Percentiles rank a stretch among this genome's conserved stretches.
Evolutionary conservation across 1,284 basidiomycete genomes (phyloP).

Genomic region (Cutaneotrichosporon sp.): DNA sequence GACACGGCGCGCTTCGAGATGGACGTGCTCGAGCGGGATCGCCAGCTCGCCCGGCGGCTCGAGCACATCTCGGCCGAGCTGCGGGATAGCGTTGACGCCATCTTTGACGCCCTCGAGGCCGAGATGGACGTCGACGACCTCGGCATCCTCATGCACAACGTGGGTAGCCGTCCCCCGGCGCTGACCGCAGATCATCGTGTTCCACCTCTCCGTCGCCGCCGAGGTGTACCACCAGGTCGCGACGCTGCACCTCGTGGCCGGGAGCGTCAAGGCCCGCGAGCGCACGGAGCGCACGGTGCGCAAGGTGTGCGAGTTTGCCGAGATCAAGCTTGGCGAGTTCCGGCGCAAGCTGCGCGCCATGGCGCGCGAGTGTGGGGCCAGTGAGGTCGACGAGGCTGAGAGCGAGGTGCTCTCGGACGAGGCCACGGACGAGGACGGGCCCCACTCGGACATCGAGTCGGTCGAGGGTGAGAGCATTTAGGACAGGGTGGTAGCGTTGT

Average conservation of each 20-base stretch:
- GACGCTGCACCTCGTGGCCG: constrained; percentile 4
- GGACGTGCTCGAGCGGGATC: constrained; percentile 6
- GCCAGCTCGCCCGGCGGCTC: constrained; percentile 1
- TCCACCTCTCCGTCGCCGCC: constrained; percentile 4
- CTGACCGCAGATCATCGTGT: constrained; percentile 5
- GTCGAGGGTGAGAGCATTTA: constrained; percentile 1
- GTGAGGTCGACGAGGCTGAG: neutral
- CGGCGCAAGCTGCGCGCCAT: neutral
- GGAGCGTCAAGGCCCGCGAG: neutral
- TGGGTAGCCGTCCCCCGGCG: neutral
- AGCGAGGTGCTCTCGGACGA: neutral
- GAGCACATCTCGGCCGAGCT: constrained; percentile 6
- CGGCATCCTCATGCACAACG: constrained; percentile 4
- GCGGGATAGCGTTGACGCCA: constrained; percentile 4
- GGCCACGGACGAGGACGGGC: constrained; percentile 1
- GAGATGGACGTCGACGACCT: neutral
- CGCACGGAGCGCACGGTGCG: constrained; percentile 2
- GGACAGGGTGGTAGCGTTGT: neutral
- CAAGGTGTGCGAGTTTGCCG: constrained; percentile 7
- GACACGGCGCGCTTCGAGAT: constrained; percentile 2
- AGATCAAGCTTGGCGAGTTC: constrained; percentile 6
- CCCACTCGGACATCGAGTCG: neutral
- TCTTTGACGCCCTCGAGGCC: constrained; percentile 4
- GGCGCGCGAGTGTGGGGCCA: neutral
- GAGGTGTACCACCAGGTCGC: constrained; percentile 6